Evolutionary conservation across 2,329 filamentous ascomycete species (phyloP).

Genomic region (Conoideocrella luteorostrata): DNA sequence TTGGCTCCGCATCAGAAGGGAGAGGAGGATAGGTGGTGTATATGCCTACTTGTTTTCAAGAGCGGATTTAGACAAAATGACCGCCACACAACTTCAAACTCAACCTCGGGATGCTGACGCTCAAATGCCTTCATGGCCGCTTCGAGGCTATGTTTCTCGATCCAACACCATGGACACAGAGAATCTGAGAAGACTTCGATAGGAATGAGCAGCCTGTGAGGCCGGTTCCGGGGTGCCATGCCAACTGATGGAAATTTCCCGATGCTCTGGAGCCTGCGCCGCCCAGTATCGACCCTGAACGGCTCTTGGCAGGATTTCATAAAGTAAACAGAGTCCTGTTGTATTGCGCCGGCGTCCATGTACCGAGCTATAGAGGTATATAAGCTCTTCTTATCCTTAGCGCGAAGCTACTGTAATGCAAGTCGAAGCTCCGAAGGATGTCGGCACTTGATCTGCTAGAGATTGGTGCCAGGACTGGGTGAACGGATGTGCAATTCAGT

Average conservation of each 20-base stretch:
- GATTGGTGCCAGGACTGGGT: too few relatives aligned
- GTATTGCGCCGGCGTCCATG: too few relatives aligned
- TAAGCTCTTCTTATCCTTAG: too few relatives aligned
- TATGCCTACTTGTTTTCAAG: constrained; percentile 16
- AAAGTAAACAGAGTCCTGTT: too few relatives aligned
- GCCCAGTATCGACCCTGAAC: neutral
- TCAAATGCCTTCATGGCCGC: constrained; percentile 36
- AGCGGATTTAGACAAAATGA: constrained; percentile 40
- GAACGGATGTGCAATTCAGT: too few relatives aligned
- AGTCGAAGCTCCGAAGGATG: too few relatives aligned
- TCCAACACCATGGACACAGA: constrained; percentile 47
- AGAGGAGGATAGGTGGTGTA: neutral
- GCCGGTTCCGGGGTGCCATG: neutral
- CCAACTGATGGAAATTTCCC: neutral
- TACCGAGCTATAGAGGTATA: too few relatives aligned
- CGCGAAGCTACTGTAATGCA: too few relatives aligned
- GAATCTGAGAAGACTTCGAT: constrained; percentile 45
- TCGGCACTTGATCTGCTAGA: too few relatives aligned
- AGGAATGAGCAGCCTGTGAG: constrained; percentile 6
- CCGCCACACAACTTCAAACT: constrained; percentile 41
- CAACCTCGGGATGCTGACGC: constrained; percentile 32
- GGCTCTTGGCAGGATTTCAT: neutral
- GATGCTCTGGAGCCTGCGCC: too few relatives aligned
- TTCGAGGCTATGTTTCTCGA: constrained; percentile 41
- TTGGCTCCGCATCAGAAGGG: neutral